phyloP scores from a whole-genome alignment of 1,139 yeast species.

The Taphrina confusa region DNA sequence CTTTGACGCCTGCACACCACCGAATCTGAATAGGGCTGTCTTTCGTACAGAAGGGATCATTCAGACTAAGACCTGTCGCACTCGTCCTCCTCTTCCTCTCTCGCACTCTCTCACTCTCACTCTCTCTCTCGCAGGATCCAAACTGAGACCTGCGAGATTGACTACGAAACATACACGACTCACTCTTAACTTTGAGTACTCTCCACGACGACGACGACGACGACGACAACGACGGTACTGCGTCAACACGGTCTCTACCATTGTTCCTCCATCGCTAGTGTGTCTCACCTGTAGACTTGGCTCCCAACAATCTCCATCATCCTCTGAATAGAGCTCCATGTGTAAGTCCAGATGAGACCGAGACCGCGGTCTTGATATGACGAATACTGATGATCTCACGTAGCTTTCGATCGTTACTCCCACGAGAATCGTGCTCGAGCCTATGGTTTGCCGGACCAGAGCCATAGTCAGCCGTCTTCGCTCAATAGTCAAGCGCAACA shows the following conservation, averaged over 20 bases:
- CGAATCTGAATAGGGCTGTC: background rate
- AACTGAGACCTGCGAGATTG: conserved; percentile 9
- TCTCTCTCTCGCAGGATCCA: too few relatives aligned
- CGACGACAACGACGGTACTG: too few relatives aligned
- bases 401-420: conserved; percentile 18
- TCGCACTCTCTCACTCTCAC: too few relatives aligned
- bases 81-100: background rate
- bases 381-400: too few relatives aligned
- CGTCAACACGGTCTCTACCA: conserved; percentile 2
- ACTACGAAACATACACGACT: background rate
- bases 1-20: conserved; percentile 8
- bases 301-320: too few relatives aligned
- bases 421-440: conserved; percentile 5
- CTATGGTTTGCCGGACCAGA: conserved; percentile 2
- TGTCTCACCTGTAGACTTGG: too few relatives aligned
- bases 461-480: background rate
- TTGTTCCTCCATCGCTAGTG: background rate
- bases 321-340: too few relatives aligned
- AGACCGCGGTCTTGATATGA: too few relatives aligned
- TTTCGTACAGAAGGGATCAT: background rate
- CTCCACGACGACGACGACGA: background rate
- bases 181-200: background rate
- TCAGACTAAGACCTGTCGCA: conserved; percentile 14
- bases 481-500: background rate
- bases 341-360: background rate